Conservation (phyloP, 257 asterid species). For the Lycium ferocissimum region DNA sequence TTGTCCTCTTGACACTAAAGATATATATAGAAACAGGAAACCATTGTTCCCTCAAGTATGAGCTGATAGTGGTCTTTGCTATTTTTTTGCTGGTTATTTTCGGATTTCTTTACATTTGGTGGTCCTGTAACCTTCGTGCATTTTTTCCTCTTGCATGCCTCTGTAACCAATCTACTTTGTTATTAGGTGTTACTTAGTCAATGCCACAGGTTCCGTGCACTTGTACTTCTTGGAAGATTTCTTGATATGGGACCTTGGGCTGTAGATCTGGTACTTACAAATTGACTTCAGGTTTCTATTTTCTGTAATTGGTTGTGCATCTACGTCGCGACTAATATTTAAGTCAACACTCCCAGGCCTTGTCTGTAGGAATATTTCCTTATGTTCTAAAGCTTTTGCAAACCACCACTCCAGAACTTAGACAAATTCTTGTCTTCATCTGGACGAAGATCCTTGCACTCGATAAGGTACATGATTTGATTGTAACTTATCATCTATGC, state of each 20-base stretch:
- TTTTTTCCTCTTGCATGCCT: neutral
- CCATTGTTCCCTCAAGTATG: neutral
- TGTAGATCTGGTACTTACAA: conserved; percentile 82
- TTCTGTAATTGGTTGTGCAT: neutral
- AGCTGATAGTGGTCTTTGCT: conserved; percentile 9
- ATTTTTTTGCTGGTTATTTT: conserved; percentile 6
- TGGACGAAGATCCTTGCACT: conserved; percentile 99
- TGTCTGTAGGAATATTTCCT: conserved; percentile 98
- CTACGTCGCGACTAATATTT: neutral
- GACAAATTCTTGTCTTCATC: conserved; percentile 96
- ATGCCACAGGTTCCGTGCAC: conserved; percentile 96
- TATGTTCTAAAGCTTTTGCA: conserved; percentile 94
- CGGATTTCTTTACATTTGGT: conserved; percentile 17
- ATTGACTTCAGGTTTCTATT: conserved; percentile 21
- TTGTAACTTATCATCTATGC: neutral
- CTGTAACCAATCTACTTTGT: conserved; percentile 30
- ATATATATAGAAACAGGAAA: neutral
- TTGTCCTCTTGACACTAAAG: neutral
- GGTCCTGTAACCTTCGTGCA: neutral
- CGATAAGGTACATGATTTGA: conserved; percentile 68
- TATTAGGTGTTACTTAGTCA: conserved; percentile 95
- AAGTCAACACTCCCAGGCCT: conserved; percentile 59
- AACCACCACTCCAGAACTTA: conserved; percentile 92
- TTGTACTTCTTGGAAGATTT: conserved; percentile 99
- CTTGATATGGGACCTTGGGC: conserved; percentile 99